These are phyloP conservation scores for Aspergillus luchuensis DNA, from an alignment of 2,329 filamentous ascomycete species.

Conservation along the genomic window DNA sequence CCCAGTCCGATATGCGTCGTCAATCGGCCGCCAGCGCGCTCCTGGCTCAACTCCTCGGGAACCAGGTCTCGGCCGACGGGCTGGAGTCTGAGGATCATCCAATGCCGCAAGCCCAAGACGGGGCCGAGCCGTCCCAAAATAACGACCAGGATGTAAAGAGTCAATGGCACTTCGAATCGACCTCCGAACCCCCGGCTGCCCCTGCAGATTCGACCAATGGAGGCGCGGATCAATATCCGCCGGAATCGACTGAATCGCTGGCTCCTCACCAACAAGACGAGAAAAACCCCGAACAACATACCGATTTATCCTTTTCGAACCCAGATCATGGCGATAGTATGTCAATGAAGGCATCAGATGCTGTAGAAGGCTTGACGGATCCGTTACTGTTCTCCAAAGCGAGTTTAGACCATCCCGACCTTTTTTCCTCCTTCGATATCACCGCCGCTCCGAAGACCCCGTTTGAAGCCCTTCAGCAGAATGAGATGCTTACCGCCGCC, in stretches of 20 bases:
- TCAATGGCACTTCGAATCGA: constrained; percentile 16
- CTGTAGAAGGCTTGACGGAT: constrained; percentile 36
- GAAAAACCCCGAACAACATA: constrained; percentile 15
- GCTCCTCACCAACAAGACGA: constrained; percentile 13
- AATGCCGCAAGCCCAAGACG: constrained; percentile 11
- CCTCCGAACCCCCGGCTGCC: constrained; percentile 10
- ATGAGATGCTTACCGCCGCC: constrained; percentile 42
- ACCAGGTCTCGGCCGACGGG: constrained; percentile 25
- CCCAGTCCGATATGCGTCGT: constrained; percentile 38
- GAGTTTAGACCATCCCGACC: constrained; percentile 33
- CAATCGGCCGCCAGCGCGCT: constrained; percentile 46
- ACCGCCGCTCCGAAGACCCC: constrained; percentile 35
- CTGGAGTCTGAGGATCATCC: constrained; percentile 12
- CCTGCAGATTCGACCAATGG: constrained; percentile 13
- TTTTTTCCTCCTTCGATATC: constrained; percentile 41
- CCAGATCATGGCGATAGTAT: constrained; percentile 11
- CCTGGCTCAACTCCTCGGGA: constrained; percentile 45
- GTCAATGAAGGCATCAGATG: constrained; percentile 23
- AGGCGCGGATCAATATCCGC: constrained; percentile 16
- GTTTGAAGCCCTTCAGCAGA: constrained; percentile 42
- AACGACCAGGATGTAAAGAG: constrained; percentile 13
- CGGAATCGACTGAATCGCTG: not conserved
- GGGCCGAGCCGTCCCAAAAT: constrained; percentile 7
- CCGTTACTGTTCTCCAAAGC: constrained; percentile 37
- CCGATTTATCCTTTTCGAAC: constrained; percentile 16